phyloP scores from a whole-genome alignment of 371 early-diverging fungal species.

The Rhizopus arrhizus region DNA sequence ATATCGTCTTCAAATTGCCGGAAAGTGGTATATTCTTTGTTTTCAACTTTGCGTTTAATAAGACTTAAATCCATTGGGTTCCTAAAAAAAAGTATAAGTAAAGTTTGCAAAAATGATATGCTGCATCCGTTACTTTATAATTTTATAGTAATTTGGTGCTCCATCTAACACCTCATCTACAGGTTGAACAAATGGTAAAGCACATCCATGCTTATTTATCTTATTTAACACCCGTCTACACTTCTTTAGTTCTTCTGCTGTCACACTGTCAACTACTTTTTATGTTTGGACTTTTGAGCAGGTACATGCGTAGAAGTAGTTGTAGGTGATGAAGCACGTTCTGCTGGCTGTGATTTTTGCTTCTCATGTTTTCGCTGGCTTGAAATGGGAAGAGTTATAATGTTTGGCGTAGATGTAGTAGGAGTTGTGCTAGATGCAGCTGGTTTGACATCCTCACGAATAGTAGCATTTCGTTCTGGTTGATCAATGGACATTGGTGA shows the following conservation, averaged over 20 bases:
- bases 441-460: conserved; percentile 13
- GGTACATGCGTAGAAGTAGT: background rate
- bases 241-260: conserved; percentile 42
- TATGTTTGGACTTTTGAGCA: conserved; percentile 13
- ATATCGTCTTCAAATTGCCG: conserved; percentile 73
- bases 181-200: conserved; percentile 66
- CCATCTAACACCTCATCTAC: conserved; percentile 67
- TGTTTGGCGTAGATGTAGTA: background rate
- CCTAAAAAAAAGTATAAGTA: conserved; percentile 38
- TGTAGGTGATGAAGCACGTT: background rate
- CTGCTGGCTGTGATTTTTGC: background rate
- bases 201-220: conserved; percentile 56
- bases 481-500: conserved; percentile 12
- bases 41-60: conserved; percentile 78
- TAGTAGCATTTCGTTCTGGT: conserved; percentile 2
- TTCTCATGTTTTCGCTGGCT: background rate
- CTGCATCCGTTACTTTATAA: conserved; percentile 36
- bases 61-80: conserved; percentile 96
- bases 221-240: conserved; percentile 56
- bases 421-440: conserved; percentile 21
- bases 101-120: background rate
- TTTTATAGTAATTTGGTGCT: conserved; percentile 46
- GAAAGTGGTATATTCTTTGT: conserved; percentile 45
- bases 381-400: background rate
- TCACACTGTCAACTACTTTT: conserved; percentile 14